Percentiles rank a stretch among this genome's conserved stretches.
Conservation (phyloP, 2,329 filamentous ascomycete species). For the Albophoma yamanashiensis region DNA sequence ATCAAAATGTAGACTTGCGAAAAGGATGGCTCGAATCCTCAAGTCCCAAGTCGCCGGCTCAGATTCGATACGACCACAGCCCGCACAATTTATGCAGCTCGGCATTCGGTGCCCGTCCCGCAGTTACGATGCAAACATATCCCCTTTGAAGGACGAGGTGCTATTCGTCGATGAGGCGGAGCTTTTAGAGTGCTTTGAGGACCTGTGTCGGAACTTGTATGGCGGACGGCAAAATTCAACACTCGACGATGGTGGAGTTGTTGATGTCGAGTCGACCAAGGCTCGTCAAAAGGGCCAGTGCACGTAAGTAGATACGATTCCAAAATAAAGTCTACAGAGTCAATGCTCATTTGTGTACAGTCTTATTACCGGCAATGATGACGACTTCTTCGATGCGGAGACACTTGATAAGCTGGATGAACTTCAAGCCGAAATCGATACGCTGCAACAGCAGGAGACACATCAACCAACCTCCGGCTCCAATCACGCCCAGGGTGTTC, state of each 20-base stretch:
- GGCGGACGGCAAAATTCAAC: background rate
- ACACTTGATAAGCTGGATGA: background rate
- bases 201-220: conserved; percentile 32
- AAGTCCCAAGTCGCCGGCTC: conserved; percentile 26
- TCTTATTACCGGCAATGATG: background rate
- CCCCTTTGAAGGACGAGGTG: conserved; percentile 62
- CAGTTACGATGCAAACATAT: conserved; percentile 62
- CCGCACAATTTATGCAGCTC: conserved; percentile 51
- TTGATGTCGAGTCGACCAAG: background rate
- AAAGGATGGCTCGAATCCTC: conserved; percentile 45
- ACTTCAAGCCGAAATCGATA: too few species aligned
- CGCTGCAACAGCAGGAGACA: too few species aligned
- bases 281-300: background rate
- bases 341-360: background rate
- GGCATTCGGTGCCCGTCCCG: conserved; percentile 50
- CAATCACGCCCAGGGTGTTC: background rate
- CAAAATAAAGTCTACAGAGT: background rate
- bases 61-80: conserved; percentile 18
- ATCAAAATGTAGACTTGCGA: conserved; percentile 41
- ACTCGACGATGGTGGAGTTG: background rate
- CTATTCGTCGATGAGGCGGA: conserved; percentile 48
- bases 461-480: background rate
- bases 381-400: background rate
- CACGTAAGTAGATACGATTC: background rate
- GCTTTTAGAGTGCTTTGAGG: conserved; percentile 34